phyloP scores from a whole-genome alignment of 2,329 filamentous ascomycete species.

The Colletotrichum neosansevieriae region DNA sequence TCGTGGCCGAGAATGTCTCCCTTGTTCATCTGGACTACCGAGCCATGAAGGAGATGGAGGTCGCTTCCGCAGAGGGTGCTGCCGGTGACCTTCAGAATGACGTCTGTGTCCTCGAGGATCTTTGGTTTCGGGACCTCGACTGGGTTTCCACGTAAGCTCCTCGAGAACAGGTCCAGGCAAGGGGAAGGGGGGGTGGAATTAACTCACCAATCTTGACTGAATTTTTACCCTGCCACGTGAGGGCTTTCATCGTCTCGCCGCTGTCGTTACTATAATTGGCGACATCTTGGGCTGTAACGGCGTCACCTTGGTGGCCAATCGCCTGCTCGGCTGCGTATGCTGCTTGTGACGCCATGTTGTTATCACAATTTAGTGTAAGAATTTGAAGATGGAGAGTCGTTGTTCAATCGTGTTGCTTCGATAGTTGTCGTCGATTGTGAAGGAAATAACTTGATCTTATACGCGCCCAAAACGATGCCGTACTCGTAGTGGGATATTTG shows the following conservation, averaged over 20 bases:
- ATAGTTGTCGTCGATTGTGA: too few relatives aligned
- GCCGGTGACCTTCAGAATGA: constrained; percentile 83
- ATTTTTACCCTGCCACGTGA: constrained; percentile 87
- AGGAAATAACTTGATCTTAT: too few relatives aligned
- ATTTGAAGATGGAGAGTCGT: too few relatives aligned
- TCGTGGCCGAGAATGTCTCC: constrained; percentile 77
- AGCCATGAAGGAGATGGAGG: constrained; percentile 67
- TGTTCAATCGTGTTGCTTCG: too few relatives aligned
- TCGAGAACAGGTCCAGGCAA: not conserved
- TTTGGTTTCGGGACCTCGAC: constrained; percentile 77
- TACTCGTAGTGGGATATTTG: too few relatives aligned
- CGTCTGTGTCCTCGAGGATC: constrained; percentile 79
- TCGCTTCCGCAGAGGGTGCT: constrained; percentile 70
- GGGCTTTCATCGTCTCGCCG: constrained; percentile 79
- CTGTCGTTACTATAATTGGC: constrained; percentile 69
- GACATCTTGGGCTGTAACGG: constrained; percentile 76
- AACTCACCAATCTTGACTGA: constrained; percentile 73
- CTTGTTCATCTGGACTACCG: constrained; percentile 69
- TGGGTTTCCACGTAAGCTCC: constrained; percentile 41
- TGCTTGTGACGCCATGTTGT: constrained; percentile 70
- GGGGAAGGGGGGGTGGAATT: too few relatives aligned
- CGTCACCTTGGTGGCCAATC: constrained; percentile 75
- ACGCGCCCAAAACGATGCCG: too few relatives aligned
- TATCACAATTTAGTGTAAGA: too few relatives aligned
- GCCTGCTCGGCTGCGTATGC: constrained; percentile 75